Evolutionary conservation across 345 rosid species (phyloP).

Genomic region (Euphorbia lathyris): DNA sequence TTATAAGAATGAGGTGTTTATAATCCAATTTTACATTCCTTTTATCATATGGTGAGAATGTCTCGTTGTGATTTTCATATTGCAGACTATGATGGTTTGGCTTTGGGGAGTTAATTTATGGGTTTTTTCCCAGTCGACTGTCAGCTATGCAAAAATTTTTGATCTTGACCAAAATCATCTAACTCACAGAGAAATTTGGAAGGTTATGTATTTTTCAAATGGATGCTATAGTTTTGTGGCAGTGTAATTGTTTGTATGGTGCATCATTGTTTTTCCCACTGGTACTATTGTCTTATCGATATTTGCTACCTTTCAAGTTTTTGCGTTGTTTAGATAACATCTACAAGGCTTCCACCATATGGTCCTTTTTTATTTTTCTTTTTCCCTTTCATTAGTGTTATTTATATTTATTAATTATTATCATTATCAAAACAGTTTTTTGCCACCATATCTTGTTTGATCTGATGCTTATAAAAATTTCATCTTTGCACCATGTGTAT

Average conservation of each 20-base stretch:
- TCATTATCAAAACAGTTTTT: not conserved
- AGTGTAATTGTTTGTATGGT: not conserved
- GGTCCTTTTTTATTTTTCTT: not conserved
- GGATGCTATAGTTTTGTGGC: not conserved
- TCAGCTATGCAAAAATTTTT: constrained; percentile 74
- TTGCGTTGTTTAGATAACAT: not conserved
- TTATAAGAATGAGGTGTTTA: not conserved
- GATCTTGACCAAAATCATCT: constrained; percentile 87
- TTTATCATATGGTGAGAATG: constrained; percentile 6
- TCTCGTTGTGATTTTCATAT: constrained; percentile 21
- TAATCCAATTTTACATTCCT: not conserved
- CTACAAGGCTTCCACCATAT: not conserved
- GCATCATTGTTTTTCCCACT: not conserved
- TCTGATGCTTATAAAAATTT: not conserved
- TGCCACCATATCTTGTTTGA: not conserved
- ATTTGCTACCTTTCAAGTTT: not conserved
- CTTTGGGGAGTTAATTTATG: constrained; percentile 94
- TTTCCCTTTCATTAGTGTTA: not conserved
- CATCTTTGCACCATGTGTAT: not conserved
- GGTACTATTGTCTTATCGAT: not conserved
- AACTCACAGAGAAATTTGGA: constrained; percentile 87
- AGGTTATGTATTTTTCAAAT: constrained; percentile 46
- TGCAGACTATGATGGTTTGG: constrained; percentile 95
- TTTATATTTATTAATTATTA: not conserved
- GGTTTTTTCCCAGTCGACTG: constrained; percentile 76